Percentiles rank a stretch among this genome's conserved stretches.
These are phyloP conservation scores for Dactylorhiza incarnata DNA, from an alignment of 106 monocot genomes.

Conservation along the genomic window DNA sequence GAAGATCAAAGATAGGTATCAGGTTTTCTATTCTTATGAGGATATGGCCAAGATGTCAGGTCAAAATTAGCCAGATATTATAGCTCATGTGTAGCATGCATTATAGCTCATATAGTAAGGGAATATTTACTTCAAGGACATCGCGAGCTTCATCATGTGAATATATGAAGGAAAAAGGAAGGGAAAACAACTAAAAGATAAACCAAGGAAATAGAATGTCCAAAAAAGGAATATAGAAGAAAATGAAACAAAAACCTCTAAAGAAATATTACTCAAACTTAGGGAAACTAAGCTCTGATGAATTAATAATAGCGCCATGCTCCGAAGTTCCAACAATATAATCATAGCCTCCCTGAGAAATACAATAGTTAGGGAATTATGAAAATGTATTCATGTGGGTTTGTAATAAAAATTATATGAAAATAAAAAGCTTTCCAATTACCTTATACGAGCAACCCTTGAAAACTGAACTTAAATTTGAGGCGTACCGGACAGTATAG, in stretches of 20 bases:
- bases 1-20: neutral
- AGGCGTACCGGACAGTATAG: slow-evolving; percentile 84
- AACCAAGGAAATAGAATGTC: neutral
- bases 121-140: no score
- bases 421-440: neutral
- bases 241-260: neutral
- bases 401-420: neutral
- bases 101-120: no score
- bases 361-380: slow-evolving; percentile 3
- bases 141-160: no score
- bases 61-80: neutral
- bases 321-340: slow-evolving; percentile 93
- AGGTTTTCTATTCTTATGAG: neutral
- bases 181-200: neutral
- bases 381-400: neutral
- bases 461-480: slow-evolving; percentile 61
- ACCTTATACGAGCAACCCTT: slow-evolving; percentile 60
- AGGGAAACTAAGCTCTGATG: slow-evolving; percentile 78
- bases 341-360: slow-evolving; percentile 83
- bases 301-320: slow-evolving; percentile 65
- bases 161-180: neutral
- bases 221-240: neutral
- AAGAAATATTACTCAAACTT: slow-evolving; percentile 39
- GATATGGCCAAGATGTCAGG: neutral
- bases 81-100: no score